Percentiles rank a stretch among this genome's conserved stretches.
Evolutionary conservation across 164 flowering plant species (phyloP).

Genomic region (Liquidambar formosana): DNA sequence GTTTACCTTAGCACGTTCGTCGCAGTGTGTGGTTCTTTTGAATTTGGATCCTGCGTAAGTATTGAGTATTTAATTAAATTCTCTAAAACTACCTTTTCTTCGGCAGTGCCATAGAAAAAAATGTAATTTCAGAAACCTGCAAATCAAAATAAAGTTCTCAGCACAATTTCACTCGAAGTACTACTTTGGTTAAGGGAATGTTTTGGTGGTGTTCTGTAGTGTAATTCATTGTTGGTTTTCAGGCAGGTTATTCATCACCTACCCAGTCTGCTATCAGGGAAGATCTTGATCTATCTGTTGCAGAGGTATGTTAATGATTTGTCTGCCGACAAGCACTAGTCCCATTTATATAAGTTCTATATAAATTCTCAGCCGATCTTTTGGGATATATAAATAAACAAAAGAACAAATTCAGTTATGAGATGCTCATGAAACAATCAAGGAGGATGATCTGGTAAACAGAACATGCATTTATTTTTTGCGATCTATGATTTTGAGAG

Average conservation of each 20-base stretch:
- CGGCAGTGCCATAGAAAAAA: no score
- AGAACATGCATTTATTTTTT: no score
- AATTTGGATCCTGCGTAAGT: slow-evolving; percentile 57
- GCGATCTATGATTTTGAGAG: no score
- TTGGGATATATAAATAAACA: no score
- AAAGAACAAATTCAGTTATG: no score
- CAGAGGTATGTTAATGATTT: slow-evolving; percentile 54
- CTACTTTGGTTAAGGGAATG: not conserved
- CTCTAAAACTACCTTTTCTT: no score
- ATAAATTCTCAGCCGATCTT: no score
- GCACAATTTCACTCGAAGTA: not conserved
- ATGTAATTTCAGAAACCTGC: no score
- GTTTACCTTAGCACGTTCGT: slow-evolving; percentile 55
- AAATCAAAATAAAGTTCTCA: no score
- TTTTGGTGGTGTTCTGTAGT: not conserved
- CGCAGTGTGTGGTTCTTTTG: slow-evolving; percentile 63
- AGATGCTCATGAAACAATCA: no score
- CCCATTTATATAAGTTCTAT: not conserved
- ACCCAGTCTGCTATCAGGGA: slow-evolving; percentile 58
- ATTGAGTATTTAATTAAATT: not conserved
- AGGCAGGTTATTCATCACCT: slow-evolving; percentile 90
- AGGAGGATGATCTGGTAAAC: no score
- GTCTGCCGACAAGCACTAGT: not conserved
- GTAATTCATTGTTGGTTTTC: slow-evolving; percentile 17
- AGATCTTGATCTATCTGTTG: slow-evolving; percentile 62